These are phyloP conservation scores for Picochlorum costavermella DNA, from an alignment of 139 green algal genomes.

Conservation along the genomic window DNA sequence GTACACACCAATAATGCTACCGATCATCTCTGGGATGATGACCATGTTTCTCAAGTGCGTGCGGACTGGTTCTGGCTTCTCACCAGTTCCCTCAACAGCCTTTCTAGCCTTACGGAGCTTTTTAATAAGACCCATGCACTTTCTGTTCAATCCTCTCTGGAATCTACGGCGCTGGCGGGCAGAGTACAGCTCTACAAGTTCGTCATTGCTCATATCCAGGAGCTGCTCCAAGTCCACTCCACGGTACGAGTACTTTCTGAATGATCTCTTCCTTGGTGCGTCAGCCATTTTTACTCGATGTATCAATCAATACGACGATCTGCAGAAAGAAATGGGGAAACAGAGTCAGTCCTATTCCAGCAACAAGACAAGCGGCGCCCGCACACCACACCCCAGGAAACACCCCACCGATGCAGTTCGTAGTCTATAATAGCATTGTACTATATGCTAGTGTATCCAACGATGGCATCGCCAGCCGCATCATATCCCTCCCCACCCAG, in stretches of 20 bases:
- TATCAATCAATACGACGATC: slow-evolving; percentile 2
- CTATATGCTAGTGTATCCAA: too few species aligned
- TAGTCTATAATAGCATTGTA: too few species aligned
- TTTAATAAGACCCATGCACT: slow-evolving; percentile 92
- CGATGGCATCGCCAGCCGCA: too few species aligned
- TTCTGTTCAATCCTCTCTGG: slow-evolving; percentile 92
- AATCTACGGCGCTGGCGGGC: slow-evolving; percentile 75
- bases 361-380: too few species aligned
- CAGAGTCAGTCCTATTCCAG: too few species aligned
- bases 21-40: slow-evolving; percentile 99
- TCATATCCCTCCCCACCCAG: too few species aligned
- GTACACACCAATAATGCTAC: slow-evolving; percentile 95
- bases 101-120: slow-evolving; percentile 93
- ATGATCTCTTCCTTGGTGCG: slow-evolving; percentile 61
- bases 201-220: slow-evolving; percentile 90
- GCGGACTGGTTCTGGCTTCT: slow-evolving; percentile 96
- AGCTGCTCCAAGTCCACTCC: slow-evolving; percentile 98
- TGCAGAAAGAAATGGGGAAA: background rate
- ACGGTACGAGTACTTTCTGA: slow-evolving; percentile 82
- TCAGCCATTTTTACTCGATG: slow-evolving; percentile 24
- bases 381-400: too few species aligned
- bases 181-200: slow-evolving; percentile 78
- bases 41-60: slow-evolving; percentile 99
- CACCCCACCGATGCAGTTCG: too few species aligned
- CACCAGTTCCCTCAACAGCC: slow-evolving; percentile 42